phyloP scores from a whole-genome alignment of 2,329 filamentous ascomycete genomes.

The Lithohypha guttulata region DNA sequence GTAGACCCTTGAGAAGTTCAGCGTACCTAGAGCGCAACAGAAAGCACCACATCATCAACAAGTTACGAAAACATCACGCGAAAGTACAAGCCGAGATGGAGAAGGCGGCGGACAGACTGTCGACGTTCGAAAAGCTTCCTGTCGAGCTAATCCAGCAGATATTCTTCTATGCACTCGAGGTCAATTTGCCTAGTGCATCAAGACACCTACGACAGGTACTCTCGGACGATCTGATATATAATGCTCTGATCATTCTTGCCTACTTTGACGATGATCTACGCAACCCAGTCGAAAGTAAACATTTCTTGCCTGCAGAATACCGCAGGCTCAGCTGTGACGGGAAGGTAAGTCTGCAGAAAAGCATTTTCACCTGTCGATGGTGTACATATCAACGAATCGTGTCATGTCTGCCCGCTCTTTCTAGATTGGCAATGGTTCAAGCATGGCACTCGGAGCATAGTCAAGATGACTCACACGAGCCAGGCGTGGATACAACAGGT shows the following conservation, averaged over 20 bases:
- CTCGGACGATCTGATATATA: constrained; percentile 33
- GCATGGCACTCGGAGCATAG: constrained; percentile 24
- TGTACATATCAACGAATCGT: constrained; percentile 29
- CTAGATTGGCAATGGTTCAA: constrained; percentile 26
- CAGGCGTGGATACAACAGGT: constrained; percentile 14
- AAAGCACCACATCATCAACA: constrained; percentile 5
- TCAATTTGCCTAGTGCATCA: constrained; percentile 36
- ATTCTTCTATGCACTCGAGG: constrained; percentile 38
- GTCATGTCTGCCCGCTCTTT: constrained; percentile 27
- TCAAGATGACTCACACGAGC: constrained; percentile 7
- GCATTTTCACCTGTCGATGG: constrained; percentile 31
- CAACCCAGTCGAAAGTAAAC: constrained; percentile 25
- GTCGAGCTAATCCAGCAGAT: constrained; percentile 43
- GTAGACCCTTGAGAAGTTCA: constrained; percentile 16
- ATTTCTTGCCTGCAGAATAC: constrained; percentile 30
- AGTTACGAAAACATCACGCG: constrained; percentile 9
- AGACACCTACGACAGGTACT: constrained; percentile 29
- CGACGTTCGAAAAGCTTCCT: constrained; percentile 37
- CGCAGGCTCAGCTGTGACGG: constrained; percentile 22
- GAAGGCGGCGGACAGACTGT: constrained; percentile 15
- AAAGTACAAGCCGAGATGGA: constrained; percentile 8
- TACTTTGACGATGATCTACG: constrained; percentile 31
- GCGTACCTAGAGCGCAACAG: constrained; percentile 11
- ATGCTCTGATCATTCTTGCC: constrained; percentile 30
- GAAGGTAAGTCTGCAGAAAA: constrained; percentile 26